Evolutionary conservation across 1,284 basidiomycete genomes (phyloP), one percentile per base, ranked within the genome.

Genomic region (Cutaneotrichosporon sp.): DNA sequence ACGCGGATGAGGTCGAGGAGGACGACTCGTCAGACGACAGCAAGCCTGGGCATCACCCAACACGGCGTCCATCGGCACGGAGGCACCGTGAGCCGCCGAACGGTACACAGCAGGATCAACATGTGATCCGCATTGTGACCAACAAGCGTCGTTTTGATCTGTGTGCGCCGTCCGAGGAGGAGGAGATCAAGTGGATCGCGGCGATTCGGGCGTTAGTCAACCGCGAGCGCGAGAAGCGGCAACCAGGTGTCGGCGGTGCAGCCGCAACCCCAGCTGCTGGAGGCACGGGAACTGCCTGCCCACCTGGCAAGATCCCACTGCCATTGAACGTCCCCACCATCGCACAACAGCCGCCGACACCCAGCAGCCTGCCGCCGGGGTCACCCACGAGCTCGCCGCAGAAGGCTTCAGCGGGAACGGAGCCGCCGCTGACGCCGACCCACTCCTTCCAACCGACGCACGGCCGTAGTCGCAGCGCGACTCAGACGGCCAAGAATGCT

Each of bases 181-280:
- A 98, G 65, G 96, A 98, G 77, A 96, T 98, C 75, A 89, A 88
- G 72, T 99, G 96, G 96, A 79, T 98, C 39, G 90, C 90, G 42
- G 91, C 93, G 9, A 83, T 98, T 43, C 85, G 90, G 50, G 91
- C 91, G 60, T 79, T 97, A 64, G 85, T 97, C 44, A 72, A 70
- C 54, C 63, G 71, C 46, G 66, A 71, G 47, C 57, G 73, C 14
- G 62, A 59, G 50, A 37, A 45, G 47, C 45, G 30, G 30, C 55
- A 48, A 34, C 26, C 42, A 12, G 23, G 45, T 17, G 2, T 30
- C n/a, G 15, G 21, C 41, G 21, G 23, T 33, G 4, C 20, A 15
- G 39, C 47, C 21, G n/a, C 42, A 17, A 17, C 30, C 4, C 23
- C 21, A 26, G 26, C 26, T 30, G 10, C 26, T 30, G 26, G 26